Percentiles rank a stretch among this genome's conserved stretches.
Evolutionary conservation across 148 eudicot species (phyloP).

Genomic region (Vaccinium myrtillus): DNA sequence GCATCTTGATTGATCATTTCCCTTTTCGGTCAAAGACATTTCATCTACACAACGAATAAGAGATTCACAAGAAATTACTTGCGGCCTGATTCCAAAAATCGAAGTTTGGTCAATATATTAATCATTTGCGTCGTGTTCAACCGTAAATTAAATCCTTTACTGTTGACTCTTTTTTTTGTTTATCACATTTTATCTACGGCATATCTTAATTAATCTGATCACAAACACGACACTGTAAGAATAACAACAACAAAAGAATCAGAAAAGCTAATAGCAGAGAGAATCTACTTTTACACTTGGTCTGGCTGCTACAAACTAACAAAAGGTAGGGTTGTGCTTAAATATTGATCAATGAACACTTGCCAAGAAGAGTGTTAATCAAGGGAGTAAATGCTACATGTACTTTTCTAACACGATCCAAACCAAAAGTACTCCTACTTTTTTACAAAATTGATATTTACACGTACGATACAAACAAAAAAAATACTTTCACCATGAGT

Average conservation of each 20-base stretch:
- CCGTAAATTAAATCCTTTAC: not conserved
- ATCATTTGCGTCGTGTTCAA: not conserved
- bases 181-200: not conserved
- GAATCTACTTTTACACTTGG: not conserved
- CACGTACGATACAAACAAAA: no score
- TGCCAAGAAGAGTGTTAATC: not conserved
- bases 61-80: no score
- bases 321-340: not conserved
- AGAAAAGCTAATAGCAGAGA: not conserved
- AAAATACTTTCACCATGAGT: no score
- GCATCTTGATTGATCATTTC: no score
- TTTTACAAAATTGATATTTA: no score
- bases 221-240: not conserved
- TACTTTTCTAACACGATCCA: no score
- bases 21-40: no score
- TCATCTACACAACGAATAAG: no score
- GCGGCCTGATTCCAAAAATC: no score
- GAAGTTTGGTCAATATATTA: not conserved
- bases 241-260: not conserved
- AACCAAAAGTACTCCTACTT: no score
- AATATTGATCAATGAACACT: not conserved
- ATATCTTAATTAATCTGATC: not conserved
- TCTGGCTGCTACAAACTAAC: not conserved
- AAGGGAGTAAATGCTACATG: not conserved
- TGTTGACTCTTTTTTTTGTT: not conserved